These are phyloP conservation scores for Candida chauliodis DNA, from an alignment of 805 yeast species.

Conservation along the genomic window DNA sequence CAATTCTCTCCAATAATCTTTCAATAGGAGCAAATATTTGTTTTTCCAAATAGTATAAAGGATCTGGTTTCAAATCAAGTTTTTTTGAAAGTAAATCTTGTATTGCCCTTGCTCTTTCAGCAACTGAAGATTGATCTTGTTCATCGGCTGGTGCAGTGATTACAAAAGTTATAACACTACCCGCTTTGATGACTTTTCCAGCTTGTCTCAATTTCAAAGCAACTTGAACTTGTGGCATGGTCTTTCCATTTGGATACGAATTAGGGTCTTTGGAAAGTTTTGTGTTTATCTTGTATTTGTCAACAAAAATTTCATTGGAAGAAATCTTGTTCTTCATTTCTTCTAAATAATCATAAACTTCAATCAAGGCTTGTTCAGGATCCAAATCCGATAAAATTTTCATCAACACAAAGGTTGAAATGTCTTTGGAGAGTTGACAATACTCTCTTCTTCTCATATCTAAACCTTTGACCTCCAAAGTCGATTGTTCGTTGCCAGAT, in stretches of 20 bases:
- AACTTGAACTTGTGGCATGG: slow-evolving; percentile 87
- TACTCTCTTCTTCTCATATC: slow-evolving; percentile 97
- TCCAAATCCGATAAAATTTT: slow-evolving; percentile 70
- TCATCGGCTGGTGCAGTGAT: slow-evolving; percentile 47
- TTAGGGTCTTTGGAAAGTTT: slow-evolving; percentile 84
- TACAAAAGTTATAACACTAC: slow-evolving; percentile 84
- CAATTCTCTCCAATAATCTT: slow-evolving; percentile 78
- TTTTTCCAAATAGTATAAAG: slow-evolving; percentile 75
- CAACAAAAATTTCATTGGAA: slow-evolving; percentile 57
- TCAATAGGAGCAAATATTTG: slow-evolving; percentile 91
- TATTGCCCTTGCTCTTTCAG: slow-evolving; percentile 81
- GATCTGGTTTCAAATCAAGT: slow-evolving; percentile 61
- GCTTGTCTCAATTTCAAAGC: slow-evolving; percentile 77
- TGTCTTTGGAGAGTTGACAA: slow-evolving; percentile 88
- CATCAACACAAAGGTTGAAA: slow-evolving; percentile 70
- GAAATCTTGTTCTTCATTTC: slow-evolving; percentile 55
- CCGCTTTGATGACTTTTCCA: slow-evolving; percentile 85
- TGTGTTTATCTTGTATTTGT: slow-evolving; percentile 78
- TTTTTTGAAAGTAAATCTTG: slow-evolving; percentile 62
- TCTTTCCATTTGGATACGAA: slow-evolving; percentile 75
- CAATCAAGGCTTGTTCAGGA: slow-evolving; percentile 69
- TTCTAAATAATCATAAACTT: slow-evolving; percentile 70
- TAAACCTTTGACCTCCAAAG: slow-evolving; percentile 88
- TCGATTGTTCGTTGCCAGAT: slow-evolving; percentile 45
- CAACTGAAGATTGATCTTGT: slow-evolving; percentile 41